Base-by-base conservation (phyloP, 78 protist species). In the Tieghemostelium lacteum region DNA sequence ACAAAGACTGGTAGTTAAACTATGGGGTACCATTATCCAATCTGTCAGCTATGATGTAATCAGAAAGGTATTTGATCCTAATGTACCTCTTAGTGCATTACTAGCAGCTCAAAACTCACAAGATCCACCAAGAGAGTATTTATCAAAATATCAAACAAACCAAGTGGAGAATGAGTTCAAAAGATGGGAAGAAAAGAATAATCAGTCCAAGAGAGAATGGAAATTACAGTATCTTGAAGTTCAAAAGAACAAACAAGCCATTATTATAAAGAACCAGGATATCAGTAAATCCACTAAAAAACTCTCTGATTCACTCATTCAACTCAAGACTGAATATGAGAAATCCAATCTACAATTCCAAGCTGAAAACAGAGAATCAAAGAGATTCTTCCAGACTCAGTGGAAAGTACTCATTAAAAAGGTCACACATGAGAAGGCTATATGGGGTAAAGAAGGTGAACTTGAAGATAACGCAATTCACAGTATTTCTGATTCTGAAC, bases 341-440 rank as follows among this genome's bases (percentile, higher is more conserved):
- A 66, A 83, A 40, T 69, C 91, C 40, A 55, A 63, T 33, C 42
- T 67, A 7, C 67, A 52, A 36, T 69, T 45, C n/a, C 8, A 55
- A 28, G 29, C 26, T 5, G 63, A 83, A 45, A 83, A 50, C 29
- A 54, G 78, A 29, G 78, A 83, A 26, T 58, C 78, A 0, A 83
- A 69, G 37, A 16, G 91, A 58, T 83, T 83, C 91, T 69, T 83
- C 50, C 70, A 57, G n/a, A 69, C 22, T 45, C 91, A 83, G 39
- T 83, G 91, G 91, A 83, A 83, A 42, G 31, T 55, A 33, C 39
- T 83, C 22, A 69, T 83, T 22, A 83, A 83, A 36, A 66, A 69
- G 65, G 72, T 83, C 1, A 69, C 91, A 1, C 91, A 83, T 42
- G 91, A 83, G n/a, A 58, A 63, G 26, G 91, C 78, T 26, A 83